Base-by-base conservation (phyloP, 257 asterid species). In the Ligustrum vulgare region DNA sequence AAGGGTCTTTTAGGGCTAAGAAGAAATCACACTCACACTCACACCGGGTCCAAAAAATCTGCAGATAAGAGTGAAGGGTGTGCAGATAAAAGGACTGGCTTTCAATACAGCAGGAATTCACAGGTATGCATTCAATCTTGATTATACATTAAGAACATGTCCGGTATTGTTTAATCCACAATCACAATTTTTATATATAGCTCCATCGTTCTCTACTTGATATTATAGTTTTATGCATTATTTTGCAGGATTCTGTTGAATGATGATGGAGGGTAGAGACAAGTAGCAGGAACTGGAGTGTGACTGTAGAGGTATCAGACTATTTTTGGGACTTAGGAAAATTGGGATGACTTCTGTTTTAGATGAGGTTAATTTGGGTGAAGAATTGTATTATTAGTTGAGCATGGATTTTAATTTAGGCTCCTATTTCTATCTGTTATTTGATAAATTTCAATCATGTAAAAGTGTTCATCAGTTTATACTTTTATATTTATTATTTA, bases 21-120 rank as follows among this genome's bases (percentile, higher is more conserved):
- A 65, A 93, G 87, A 36, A 77, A 94, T 0, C 94, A 89, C 86
- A 84, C 86, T 78, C n/a, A n/a, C n/a, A n/a, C n/a, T n/a, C n/a
- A n/a, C n/a, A n/a, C n/a, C n/a, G 94, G 92, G 18, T 92, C 98
- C 28, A 89, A 80, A 81, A 94, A 86, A 45, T 20, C 87, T 6
- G 33, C 62, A 45, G 54, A 45, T 45, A 45, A 13, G 54, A 45
- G 54, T 13, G 54, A 45, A 45, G 54, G n/a, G 18, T 45, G 13
- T 13, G 54, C 13, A 45, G 54, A 45, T 3, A 45, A 45, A 45
- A 45, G n/a, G 6, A 15, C 54, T 13, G 54, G 54, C 54, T 45
- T 45, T 45, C 82, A 82, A 18, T 78, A 74, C 80, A 81, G 15
- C 87, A 86, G 81, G 60, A 79, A 80, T 70, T 70, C 86, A 56